These are phyloP conservation scores for Syzygium aromaticum DNA, from an alignment of 345 rosid species.

Conservation along the genomic window DNA sequence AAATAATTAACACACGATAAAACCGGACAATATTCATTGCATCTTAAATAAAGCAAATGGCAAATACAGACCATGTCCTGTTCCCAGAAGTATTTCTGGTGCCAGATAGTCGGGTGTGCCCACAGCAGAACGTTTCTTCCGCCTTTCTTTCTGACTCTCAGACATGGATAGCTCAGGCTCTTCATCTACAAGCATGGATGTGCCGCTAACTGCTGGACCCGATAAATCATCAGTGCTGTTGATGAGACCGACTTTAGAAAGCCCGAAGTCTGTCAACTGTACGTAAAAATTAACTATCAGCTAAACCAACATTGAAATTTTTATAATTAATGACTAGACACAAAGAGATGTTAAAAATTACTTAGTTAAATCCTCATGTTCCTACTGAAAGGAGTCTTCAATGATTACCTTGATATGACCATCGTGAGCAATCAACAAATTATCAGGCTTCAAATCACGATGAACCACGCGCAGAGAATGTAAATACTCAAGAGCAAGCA, in stretches of 20 bases:
- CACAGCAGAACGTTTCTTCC: slow-evolving; percentile 96
- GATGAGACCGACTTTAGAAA: slow-evolving; percentile 95
- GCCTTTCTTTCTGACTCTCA: slow-evolving; percentile 60
- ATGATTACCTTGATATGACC: slow-evolving; percentile 89
- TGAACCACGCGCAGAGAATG: slow-evolving; percentile 94
- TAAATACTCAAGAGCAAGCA: slow-evolving; percentile 94
- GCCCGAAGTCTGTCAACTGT: slow-evolving; percentile 88
- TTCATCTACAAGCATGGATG: slow-evolving; percentile 82
- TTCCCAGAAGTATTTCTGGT: slow-evolving; percentile 98
- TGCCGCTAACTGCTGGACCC: slow-evolving; percentile 76
- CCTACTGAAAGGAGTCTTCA: neutral
- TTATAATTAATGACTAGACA: neutral
- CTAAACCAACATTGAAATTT: neutral
- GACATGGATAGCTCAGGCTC: slow-evolving; percentile 51
- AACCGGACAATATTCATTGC: neutral
- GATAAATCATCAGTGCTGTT: slow-evolving; percentile 98
- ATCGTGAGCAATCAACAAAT: slow-evolving; percentile 95
- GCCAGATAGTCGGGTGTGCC: slow-evolving; percentile 99
- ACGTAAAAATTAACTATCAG: slow-evolving; percentile 2
- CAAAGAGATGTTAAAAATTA: neutral
- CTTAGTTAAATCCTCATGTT: neutral
- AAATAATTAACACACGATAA: neutral
- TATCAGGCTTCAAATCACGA: slow-evolving; percentile 99
- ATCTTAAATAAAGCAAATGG: slow-evolving; percentile 15
- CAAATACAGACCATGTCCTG: slow-evolving; percentile 89